A percentile compares a stretch with the other conserved stretches of the same genome.
Conservation (phyloP, 768 basidiomycete species). For the Mycena venus region DNA sequence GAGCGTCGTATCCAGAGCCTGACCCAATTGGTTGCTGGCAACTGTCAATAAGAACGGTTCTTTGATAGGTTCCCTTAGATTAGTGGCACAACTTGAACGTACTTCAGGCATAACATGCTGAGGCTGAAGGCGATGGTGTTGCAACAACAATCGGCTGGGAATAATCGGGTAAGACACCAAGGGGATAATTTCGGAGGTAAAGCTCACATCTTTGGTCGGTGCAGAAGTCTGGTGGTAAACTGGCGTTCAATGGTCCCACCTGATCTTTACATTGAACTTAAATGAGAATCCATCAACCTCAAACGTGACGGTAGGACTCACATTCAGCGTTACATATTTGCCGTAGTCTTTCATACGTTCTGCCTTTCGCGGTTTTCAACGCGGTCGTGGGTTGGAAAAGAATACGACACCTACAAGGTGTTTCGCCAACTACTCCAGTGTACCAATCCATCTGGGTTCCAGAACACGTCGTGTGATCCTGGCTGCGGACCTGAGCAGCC, state of each 20-base stretch:
- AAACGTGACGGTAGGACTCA: constrained; percentile 18
- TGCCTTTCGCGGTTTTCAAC: constrained; percentile 19
- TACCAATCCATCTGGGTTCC: constrained; percentile 43
- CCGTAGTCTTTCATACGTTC: constrained; percentile 41
- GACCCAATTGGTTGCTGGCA: neutral
- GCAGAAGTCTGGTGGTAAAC: constrained; percentile 40
- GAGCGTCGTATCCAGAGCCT: neutral
- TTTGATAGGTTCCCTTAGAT: neutral
- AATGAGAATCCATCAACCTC: neutral
- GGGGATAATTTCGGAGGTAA: no score
- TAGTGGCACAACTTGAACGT: neutral
- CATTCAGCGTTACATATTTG: constrained; percentile 41
- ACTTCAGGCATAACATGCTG: constrained; percentile 45
- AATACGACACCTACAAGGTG: constrained; percentile 44
- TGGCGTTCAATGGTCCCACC: constrained; percentile 36
- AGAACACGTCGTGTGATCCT: constrained; percentile 35
- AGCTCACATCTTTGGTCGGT: constrained; percentile 38
- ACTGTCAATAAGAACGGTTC: neutral
- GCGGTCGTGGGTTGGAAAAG: no score
- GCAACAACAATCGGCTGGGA: constrained; percentile 40
- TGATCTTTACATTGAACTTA: constrained; percentile 25
- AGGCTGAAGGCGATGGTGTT: constrained; percentile 42
- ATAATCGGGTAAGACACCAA: neutral
- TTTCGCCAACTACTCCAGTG: constrained; percentile 40
- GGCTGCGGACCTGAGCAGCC: neutral